These are phyloP conservation scores for Scortechinia acanthostroma DNA, from an alignment of 2,329 filamentous ascomycete species.

Conservation along the genomic window DNA sequence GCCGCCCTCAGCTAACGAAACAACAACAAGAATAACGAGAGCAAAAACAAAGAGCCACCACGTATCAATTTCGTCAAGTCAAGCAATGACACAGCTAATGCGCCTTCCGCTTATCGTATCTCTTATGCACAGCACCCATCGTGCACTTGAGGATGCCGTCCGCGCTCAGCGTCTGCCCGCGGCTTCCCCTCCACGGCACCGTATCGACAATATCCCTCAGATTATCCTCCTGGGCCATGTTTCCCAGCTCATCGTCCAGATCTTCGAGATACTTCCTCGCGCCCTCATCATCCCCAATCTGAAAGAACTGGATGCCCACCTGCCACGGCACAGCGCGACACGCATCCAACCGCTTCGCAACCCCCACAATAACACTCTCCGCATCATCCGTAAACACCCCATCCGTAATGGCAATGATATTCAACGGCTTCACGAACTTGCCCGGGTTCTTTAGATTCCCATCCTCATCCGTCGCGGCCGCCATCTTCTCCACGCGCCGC, in stretches of 20 bases:
- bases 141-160: constrained; percentile 54
- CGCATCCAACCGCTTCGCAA: constrained; percentile 45
- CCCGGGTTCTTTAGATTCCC: constrained; percentile 16
- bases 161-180: constrained; percentile 35
- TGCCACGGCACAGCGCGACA: constrained; percentile 51
- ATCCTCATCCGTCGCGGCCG: background rate
- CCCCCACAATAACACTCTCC: constrained; percentile 44
- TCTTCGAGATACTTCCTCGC: constrained; percentile 45
- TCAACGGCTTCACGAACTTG: constrained; percentile 44
- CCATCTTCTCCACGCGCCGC: constrained; percentile 24
- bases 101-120: constrained; percentile 33
- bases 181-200: constrained; percentile 41
- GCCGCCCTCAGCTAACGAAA: too few relatives aligned
- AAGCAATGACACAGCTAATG: background rate
- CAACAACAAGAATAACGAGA: too few relatives aligned
- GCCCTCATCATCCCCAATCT: constrained; percentile 51
- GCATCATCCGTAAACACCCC: constrained; percentile 54
- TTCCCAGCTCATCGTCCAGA: constrained; percentile 49
- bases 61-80: too few relatives aligned
- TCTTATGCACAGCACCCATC: constrained; percentile 46
- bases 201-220: constrained; percentile 96
- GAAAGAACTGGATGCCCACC: constrained; percentile 63
- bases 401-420: constrained; percentile 64
- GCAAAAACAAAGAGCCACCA: too few relatives aligned
- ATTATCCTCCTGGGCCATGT: constrained; percentile 26